Percentiles rank a stretch among this genome's conserved stretches.
These are phyloP conservation scores for Pythium coloratum DNA, from an alignment of 352 stramenopile genomes.

Conservation along the genomic window DNA sequence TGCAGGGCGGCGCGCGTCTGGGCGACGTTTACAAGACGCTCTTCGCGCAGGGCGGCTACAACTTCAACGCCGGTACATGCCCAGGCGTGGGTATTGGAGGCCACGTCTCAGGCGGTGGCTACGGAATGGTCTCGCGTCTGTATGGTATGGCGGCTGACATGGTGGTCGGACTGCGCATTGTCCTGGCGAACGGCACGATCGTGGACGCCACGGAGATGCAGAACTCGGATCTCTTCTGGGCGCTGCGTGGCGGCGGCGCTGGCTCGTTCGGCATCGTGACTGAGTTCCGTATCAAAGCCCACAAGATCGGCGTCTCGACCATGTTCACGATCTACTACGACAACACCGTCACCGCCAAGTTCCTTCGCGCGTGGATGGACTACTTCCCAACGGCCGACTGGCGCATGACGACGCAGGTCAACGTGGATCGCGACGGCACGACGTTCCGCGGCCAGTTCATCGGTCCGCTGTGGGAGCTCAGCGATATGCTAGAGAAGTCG, in stretches of 20 bases:
- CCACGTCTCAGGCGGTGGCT: slow-evolving; percentile 53
- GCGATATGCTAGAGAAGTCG: slow-evolving; percentile 37
- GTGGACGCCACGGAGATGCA: slow-evolving; percentile 41
- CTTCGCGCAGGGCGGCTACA: slow-evolving; percentile 44
- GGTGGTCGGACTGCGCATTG: slow-evolving; percentile 45
- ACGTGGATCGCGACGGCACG: slow-evolving; percentile 33
- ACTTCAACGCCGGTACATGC: slow-evolving; percentile 57
- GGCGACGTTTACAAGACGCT: slow-evolving; percentile 51
- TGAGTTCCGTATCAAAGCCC: slow-evolving; percentile 48
- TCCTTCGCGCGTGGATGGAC: slow-evolving; percentile 52
- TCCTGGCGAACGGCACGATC: slow-evolving; percentile 41
- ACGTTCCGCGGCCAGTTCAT: slow-evolving; percentile 48
- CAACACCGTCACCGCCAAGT: slow-evolving; percentile 30
- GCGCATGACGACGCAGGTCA: slow-evolving; percentile 56
- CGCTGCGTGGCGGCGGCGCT: slow-evolving; percentile 45
- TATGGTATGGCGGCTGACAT: slow-evolving; percentile 53
- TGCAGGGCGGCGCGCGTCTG: slow-evolving; percentile 43
- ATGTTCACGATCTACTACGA: slow-evolving; percentile 51
- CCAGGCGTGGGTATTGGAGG: slow-evolving; percentile 52
- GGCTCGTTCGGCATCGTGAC: slow-evolving; percentile 59
- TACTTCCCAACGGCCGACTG: slow-evolving; percentile 46
- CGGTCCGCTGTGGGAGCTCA: slow-evolving; percentile 34
- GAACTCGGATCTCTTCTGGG: slow-evolving; percentile 52
- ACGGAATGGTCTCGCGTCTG: slow-evolving; percentile 47
- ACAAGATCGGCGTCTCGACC: slow-evolving; percentile 41